A percentile compares a stretch with the other conserved stretches of the same genome.
Conservation (phyloP, 1,139 yeast genomes). For the Hyphopichia wangnamkhiaoensis region DNA sequence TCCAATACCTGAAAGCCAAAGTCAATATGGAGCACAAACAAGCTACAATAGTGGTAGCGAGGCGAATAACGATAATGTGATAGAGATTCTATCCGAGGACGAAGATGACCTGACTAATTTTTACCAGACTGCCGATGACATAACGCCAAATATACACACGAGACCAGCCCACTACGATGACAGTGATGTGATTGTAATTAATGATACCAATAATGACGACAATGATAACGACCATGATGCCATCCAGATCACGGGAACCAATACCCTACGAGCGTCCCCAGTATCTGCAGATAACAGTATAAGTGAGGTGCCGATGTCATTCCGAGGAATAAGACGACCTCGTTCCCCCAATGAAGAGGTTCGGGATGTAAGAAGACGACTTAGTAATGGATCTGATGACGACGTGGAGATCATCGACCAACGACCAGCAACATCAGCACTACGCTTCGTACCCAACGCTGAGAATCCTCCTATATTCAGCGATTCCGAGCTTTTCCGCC, state of each 20-base stretch:
- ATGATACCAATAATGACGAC: slow-evolving; percentile 10
- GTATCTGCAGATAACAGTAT: background rate
- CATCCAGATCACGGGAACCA: slow-evolving; percentile 18
- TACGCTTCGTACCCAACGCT: background rate
- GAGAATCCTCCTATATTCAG: background rate
- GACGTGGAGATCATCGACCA: slow-evolving; percentile 17
- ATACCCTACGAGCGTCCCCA: slow-evolving; percentile 4
- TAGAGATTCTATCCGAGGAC: slow-evolving; percentile 1
- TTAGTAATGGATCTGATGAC: slow-evolving; percentile 12
- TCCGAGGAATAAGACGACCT: slow-evolving; percentile 1
- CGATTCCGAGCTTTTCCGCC: slow-evolving; percentile 2
- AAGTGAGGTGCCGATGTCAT: background rate
- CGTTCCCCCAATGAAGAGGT: slow-evolving; percentile 1
- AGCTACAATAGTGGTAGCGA: background rate
- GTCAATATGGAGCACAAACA: background rate
- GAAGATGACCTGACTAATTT: background rate
- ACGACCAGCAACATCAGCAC: slow-evolving; percentile 7
- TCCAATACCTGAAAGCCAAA: background rate
- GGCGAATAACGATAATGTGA: background rate
- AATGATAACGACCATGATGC: slow-evolving; percentile 14
- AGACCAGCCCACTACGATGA: background rate
- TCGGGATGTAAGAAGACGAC: slow-evolving; percentile 9
- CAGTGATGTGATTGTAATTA: slow-evolving; percentile 7
- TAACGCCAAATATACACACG: background rate
- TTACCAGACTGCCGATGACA: background rate